Evolutionary conservation across 1,139 yeast species (phyloP).

Genomic region (Nakaseomyces kungkrabaensis): DNA sequence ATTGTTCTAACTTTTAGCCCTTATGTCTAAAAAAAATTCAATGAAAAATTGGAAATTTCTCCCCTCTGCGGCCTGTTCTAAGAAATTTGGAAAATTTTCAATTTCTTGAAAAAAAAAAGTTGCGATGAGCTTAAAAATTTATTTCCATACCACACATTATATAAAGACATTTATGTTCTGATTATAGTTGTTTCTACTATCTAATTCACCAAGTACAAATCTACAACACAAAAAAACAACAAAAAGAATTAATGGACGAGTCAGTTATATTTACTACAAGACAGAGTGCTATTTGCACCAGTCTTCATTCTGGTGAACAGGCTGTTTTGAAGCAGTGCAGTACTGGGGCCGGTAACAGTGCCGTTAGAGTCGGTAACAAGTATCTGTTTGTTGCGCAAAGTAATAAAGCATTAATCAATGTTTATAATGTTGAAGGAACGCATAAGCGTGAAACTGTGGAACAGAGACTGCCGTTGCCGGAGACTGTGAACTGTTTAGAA

Average conservation of each 20-base stretch:
- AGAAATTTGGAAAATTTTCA: background rate
- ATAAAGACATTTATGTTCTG: too few species aligned
- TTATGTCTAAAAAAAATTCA: too few species aligned
- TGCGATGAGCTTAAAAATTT: slow-evolving; percentile 1
- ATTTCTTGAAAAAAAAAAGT: background rate
- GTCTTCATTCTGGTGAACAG: slow-evolving; percentile 26
- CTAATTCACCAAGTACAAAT: too few species aligned
- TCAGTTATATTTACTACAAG: slow-evolving; percentile 25
- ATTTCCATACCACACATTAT: background rate
- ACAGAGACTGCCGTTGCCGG: slow-evolving; percentile 82
- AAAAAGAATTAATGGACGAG: slow-evolving; percentile 21
- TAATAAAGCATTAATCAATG: slow-evolving; percentile 63
- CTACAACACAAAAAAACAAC: too few species aligned
- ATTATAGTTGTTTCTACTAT: too few species aligned
- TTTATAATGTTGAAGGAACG: slow-evolving; percentile 50
- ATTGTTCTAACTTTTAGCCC: too few species aligned
- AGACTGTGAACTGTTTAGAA: slow-evolving; percentile 51
- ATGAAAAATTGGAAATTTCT: too few species aligned
- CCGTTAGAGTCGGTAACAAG: slow-evolving; percentile 31
- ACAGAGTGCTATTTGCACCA: slow-evolving; percentile 21
- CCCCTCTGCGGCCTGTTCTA: background rate
- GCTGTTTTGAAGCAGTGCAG: slow-evolving; percentile 27
- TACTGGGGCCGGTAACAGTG: slow-evolving; percentile 36
- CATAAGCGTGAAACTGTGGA: slow-evolving; percentile 61
- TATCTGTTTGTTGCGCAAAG: slow-evolving; percentile 53